Conservation (phyloP, 345 rosid genomes). For the Triadica sebifera region DNA sequence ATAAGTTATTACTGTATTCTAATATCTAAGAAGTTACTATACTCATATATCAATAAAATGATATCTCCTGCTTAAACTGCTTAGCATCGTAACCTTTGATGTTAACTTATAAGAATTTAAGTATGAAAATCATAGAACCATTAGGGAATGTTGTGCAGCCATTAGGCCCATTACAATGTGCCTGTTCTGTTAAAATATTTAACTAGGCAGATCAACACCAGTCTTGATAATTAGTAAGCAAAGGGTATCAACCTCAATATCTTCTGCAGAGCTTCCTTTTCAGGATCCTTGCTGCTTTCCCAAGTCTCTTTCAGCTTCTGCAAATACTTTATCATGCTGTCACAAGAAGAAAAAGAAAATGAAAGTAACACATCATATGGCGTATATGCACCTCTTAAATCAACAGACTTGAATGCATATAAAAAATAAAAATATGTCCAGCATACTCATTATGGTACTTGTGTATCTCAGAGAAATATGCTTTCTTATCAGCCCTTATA, state of each 20-base stretch:
- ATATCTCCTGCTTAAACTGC: not conserved
- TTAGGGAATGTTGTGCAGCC: not conserved
- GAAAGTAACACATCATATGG: constrained; percentile 19
- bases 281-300: constrained; percentile 71
- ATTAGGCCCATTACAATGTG: not conserved
- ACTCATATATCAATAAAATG: not conserved
- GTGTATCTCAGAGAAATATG: constrained; percentile 57
- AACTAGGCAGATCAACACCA: not conserved
- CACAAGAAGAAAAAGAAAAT: constrained; percentile 27
- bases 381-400: constrained; percentile 7
- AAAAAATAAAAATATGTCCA: not conserved
- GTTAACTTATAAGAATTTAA: not conserved
- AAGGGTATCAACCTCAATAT: constrained; percentile 60
- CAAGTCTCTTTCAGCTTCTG: constrained; percentile 72
- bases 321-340: constrained; percentile 73
- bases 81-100: not conserved
- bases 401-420: not conserved
- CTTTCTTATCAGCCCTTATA: constrained; percentile 51
- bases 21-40: not conserved
- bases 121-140: not conserved
- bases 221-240: constrained; percentile 2
- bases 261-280: constrained; percentile 49
- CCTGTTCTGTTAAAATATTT: not conserved
- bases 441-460: constrained; percentile 83
- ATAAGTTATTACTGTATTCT: not conserved